Conservation (phyloP, 2,329 filamentous ascomycete species). For the Didymella pinodella region DNA sequence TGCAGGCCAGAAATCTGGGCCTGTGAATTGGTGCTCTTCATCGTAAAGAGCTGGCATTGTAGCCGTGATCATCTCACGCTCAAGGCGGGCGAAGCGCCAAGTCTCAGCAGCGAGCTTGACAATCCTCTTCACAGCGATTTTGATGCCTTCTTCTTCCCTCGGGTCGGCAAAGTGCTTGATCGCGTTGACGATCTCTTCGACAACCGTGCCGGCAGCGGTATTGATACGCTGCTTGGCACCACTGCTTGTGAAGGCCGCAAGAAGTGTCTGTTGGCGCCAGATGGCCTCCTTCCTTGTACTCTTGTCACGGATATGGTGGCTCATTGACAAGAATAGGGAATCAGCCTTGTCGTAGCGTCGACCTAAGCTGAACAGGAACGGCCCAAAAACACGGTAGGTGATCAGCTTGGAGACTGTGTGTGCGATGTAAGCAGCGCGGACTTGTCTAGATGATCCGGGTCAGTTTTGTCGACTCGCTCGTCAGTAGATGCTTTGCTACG, state of each 20-base stretch:
- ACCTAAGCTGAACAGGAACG: constrained; percentile 65
- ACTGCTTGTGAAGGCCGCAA: constrained; percentile 64
- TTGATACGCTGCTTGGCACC: constrained; percentile 66
- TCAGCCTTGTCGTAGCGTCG: constrained; percentile 64
- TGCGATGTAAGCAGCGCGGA: constrained; percentile 63
- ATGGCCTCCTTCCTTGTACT: constrained; percentile 65
- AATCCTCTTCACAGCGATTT: constrained; percentile 61
- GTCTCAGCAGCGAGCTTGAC: constrained; percentile 67
- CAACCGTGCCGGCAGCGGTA: constrained; percentile 62
- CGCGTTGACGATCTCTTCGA: constrained; percentile 64
- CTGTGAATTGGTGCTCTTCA: constrained; percentile 44
- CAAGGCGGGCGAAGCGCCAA: constrained; percentile 65
- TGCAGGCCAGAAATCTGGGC: constrained; percentile 47
- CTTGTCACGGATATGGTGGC: constrained; percentile 64
- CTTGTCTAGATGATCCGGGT: constrained; percentile 47
- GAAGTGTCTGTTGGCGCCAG: constrained; percentile 66
- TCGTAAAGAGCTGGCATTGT: constrained; percentile 55
- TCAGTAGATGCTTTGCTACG: constrained; percentile 7
- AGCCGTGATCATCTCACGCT: constrained; percentile 63
- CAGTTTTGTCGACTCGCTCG: neutral
- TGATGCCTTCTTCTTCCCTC: constrained; percentile 59
- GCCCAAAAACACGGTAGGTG: constrained; percentile 64
- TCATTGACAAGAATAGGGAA: constrained; percentile 62
- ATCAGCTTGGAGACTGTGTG: constrained; percentile 65
- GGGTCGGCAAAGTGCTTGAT: constrained; percentile 63